Base-by-base conservation (phyloP, 345 rosid genomes). In the Linum trigynum region DNA sequence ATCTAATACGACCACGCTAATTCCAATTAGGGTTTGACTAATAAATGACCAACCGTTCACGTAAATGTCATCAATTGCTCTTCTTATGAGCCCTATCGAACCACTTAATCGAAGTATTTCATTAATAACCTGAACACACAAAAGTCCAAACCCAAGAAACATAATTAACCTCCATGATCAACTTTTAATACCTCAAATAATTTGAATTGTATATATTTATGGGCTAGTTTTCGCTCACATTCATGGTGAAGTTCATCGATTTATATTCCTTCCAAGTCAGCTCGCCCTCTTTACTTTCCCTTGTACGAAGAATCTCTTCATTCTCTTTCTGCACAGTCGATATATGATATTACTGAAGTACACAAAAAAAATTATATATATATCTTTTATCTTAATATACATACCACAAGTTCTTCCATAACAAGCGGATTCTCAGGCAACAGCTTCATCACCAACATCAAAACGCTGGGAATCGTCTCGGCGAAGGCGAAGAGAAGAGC, bases 241-340 rank as follows among this genome's bases (percentile, higher is more conserved):
- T 61, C 71, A 66, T 65, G 1, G 79, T 72, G 39, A 69, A 69
- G 53, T 51, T 63, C 69, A 72, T 62, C 1, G 74, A 72, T 39
- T 59, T 72, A 39, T 65, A 59, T 72, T 76, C 74, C 64, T 69
- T 59, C 76, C 79, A 72, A 1, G 73, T 65, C 10, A 76, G 9
- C 14, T 56, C 60, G 16, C 56, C 16, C 56, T 61, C 59, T 14
- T 3, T 35, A 14, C 55, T 60, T 35, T 55, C 50, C 64, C 67
- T 76, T 38, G 15, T 65, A 17, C 55, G 38, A 7, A 76, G 32
- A 32, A 72, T 72, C 41, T 65, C 79, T 55, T 62, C 68, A 7
- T 69, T 65, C 64, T 72, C 79, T 62, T 48, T 71, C 72, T 71
- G 61, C 16, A 6, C n/a, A n/a, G n/a, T n/a, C n/a, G n/a, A n/a